Conservation (phyloP, 495 filamentous ascomycete genomes). For the Xylaria curta region DNA sequence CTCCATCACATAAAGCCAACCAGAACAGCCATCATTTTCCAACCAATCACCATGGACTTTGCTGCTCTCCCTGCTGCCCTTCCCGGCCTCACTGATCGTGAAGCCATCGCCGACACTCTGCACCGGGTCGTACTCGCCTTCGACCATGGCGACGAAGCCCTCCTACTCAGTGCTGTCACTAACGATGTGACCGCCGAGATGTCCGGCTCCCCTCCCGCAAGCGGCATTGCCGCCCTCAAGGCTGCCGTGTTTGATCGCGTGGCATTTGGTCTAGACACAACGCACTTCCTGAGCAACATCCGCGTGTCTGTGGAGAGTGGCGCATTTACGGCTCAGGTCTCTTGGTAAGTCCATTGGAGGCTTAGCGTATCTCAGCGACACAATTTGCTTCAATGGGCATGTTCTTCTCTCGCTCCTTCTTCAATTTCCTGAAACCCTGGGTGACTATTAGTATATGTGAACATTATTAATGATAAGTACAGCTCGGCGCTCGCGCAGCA, state of each 20-base stretch:
- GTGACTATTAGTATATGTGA: too few species aligned
- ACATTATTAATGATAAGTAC: too few species aligned
- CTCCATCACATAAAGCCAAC: neutral
- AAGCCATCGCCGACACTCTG: conserved; percentile 25
- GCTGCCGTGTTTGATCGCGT: conserved; percentile 21
- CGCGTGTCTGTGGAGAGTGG: conserved; percentile 27
- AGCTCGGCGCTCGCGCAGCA: conserved; percentile 15
- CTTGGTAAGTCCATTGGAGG: conserved; percentile 3
- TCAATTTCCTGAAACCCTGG: too few species aligned
- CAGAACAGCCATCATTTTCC: neutral
- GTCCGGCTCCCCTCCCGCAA: conserved; percentile 3
- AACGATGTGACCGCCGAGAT: conserved; percentile 23
- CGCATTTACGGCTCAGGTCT: conserved; percentile 20
- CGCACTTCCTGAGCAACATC: conserved; percentile 32
- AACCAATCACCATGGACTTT: neutral
- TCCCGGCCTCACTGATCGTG: conserved; percentile 25
- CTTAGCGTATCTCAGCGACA: too few species aligned
- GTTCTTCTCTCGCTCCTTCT: too few species aligned
- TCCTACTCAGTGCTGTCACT: conserved; percentile 11
- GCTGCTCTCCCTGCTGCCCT: conserved; percentile 8
- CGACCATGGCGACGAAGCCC: conserved; percentile 26
- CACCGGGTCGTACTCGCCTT: conserved; percentile 20
- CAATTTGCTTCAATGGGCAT: too few species aligned
- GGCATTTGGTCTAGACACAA: conserved; percentile 22
- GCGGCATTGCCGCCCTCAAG: conserved; percentile 21